Conservation (phyloP, 73 alveolate species). For the Tetrahymena thermophila region DNA sequence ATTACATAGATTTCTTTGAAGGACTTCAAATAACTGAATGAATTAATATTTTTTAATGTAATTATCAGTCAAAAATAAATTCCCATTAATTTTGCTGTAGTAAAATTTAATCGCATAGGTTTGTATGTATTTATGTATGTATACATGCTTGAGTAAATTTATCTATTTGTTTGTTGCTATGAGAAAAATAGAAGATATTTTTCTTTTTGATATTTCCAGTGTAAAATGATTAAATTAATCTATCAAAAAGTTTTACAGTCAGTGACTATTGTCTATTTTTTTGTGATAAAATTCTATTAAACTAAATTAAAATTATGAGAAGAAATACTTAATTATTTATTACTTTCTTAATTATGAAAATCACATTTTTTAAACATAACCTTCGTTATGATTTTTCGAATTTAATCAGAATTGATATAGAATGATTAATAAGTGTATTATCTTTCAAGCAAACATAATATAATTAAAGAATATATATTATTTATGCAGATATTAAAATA, state of each 20-base stretch:
- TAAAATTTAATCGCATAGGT: too few species aligned
- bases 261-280: not conserved
- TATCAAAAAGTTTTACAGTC: not conserved
- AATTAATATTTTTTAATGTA: not conserved
- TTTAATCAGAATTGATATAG: not conserved
- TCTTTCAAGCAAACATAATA: not conserved
- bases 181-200: too few species aligned
- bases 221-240: not conserved
- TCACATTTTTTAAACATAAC: not conserved
- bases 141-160: too few species aligned
- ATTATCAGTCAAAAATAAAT: not conserved
- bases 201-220: not conserved
- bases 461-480: too few species aligned
- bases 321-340: not conserved
- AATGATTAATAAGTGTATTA: not conserved
- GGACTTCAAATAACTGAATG: not conserved
- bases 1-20: not conserved
- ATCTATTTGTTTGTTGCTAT: too few species aligned
- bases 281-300: not conserved
- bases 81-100: too few species aligned
- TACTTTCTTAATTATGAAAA: not conserved
- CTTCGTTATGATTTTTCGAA: not conserved
- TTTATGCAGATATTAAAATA: too few species aligned
- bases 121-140: too few species aligned
- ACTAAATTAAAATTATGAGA: not conserved